phyloP scores from a whole-genome alignment of 2,329 filamentous ascomycete genomes.

The Biscogniauxia marginata region DNA sequence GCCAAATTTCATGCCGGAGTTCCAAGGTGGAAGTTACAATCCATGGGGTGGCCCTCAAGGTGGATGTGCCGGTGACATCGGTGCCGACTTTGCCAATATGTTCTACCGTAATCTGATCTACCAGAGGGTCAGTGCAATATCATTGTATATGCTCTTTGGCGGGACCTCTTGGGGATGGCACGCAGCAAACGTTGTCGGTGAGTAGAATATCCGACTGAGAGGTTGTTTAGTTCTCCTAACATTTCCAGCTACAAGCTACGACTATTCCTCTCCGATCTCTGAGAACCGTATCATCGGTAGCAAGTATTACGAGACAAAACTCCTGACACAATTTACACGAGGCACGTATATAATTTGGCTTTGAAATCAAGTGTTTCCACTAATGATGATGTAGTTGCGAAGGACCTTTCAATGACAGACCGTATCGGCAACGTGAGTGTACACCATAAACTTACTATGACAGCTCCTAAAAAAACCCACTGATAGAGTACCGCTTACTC shows the following conservation, averaged over 20 bases:
- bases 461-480: not conserved
- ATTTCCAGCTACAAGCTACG: constrained; percentile 53
- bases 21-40: constrained; percentile 60
- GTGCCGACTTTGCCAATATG: constrained; percentile 59
- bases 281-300: constrained; percentile 56
- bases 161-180: constrained; percentile 64
- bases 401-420: constrained; percentile 56
- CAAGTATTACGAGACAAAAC: constrained; percentile 64
- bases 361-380: not conserved
- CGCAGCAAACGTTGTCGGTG: constrained; percentile 51
- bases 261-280: constrained; percentile 61
- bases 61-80: constrained; percentile 53
- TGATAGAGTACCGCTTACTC: constrained; percentile 47
- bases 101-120: constrained; percentile 63
- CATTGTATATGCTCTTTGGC: constrained; percentile 64
- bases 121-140: constrained; percentile 58
- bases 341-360: constrained; percentile 1
- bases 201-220: not conserved
- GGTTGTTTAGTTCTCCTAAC: not conserved
- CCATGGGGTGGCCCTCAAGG: constrained; percentile 61
- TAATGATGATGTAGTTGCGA: constrained; percentile 39
- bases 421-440: constrained; percentile 37
- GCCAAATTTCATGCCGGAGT: constrained; percentile 57
- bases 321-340: constrained; percentile 58
- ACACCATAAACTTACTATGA: not conserved